These are phyloP conservation scores for Waltergamsia citrina DNA, from an alignment of 2,329 filamentous ascomycete species.

Conservation along the genomic window DNA sequence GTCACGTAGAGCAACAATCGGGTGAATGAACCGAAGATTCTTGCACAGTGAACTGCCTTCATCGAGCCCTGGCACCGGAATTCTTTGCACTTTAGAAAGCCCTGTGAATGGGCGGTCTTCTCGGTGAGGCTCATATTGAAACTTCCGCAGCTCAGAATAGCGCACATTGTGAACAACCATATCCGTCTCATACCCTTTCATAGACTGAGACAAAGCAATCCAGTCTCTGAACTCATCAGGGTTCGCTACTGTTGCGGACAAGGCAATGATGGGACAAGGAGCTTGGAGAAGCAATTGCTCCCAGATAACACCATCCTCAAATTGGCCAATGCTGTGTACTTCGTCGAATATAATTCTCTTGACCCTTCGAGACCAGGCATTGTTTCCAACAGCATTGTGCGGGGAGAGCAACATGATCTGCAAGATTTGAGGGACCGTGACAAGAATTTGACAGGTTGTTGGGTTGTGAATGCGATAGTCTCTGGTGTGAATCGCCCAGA, in stretches of 20 bases:
- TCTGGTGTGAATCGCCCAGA: slow-evolving; percentile 72
- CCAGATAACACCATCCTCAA: slow-evolving; percentile 69
- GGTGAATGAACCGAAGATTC: slow-evolving; percentile 54
- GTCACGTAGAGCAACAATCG: slow-evolving; percentile 47
- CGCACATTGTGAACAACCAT: slow-evolving; percentile 61
- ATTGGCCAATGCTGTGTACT: slow-evolving; percentile 70
- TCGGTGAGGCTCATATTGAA: slow-evolving; percentile 47
- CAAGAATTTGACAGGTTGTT: slow-evolving; percentile 62
- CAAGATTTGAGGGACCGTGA: slow-evolving; percentile 69
- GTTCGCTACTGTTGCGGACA: slow-evolving; percentile 74
- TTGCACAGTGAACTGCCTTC: slow-evolving; percentile 27
- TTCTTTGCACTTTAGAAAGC: slow-evolving; percentile 28
- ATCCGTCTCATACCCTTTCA: slow-evolving; percentile 52
- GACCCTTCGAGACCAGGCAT: slow-evolving; percentile 55
- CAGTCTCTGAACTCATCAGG: slow-evolving; percentile 60
- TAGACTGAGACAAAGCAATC: slow-evolving; percentile 54
- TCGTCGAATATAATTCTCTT: slow-evolving; percentile 77
- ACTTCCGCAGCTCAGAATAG: slow-evolving; percentile 74
- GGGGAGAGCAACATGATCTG: slow-evolving; percentile 68
- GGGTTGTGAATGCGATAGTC: slow-evolving; percentile 70
- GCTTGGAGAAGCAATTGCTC: slow-evolving; percentile 67
- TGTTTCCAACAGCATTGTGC: slow-evolving; percentile 45
- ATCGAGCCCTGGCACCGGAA: slow-evolving; percentile 36
- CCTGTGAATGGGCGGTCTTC: slow-evolving; percentile 38
- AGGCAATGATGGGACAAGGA: slow-evolving; percentile 68